Percentiles rank a stretch among this genome's conserved stretches.
These are phyloP conservation scores for Carpinus fangiana DNA, from an alignment of 306 rosid genomes.

Conservation along the genomic window DNA sequence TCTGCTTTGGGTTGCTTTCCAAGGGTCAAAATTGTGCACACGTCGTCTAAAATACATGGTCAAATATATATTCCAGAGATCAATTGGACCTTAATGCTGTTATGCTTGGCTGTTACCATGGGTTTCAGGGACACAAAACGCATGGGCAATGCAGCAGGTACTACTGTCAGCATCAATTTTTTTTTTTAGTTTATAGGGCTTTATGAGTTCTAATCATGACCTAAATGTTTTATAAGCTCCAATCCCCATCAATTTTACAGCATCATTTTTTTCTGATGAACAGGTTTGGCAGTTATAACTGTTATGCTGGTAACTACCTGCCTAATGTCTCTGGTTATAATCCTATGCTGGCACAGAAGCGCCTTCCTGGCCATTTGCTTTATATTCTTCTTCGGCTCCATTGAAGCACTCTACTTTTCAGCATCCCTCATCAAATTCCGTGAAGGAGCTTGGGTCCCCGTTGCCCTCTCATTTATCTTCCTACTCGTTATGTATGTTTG, in stretches of 20 bases:
- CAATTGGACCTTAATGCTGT: conserved; percentile 86
- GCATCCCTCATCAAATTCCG: conserved; percentile 94
- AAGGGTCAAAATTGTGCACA: conserved; percentile 79
- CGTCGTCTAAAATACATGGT: conserved; percentile 86
- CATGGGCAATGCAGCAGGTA: conserved; percentile 98
- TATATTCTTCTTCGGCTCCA: conserved; percentile 82
- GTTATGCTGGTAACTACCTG: conserved; percentile 96
- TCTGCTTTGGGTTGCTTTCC: conserved; percentile 90
- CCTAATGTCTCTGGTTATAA: conserved; percentile 92
- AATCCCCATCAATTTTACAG: conserved; percentile 2
- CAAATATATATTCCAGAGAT: conserved; percentile 96
- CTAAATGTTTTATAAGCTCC: conserved; percentile 5
- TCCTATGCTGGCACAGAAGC: conserved; percentile 86
- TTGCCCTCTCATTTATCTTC: conserved; percentile 89
- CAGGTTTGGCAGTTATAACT: conserved; percentile 97
- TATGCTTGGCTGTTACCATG: conserved; percentile 77
- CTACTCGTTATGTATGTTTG: conserved; percentile 81
- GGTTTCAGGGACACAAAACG: conserved; percentile 97
- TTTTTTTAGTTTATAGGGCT: not conserved
- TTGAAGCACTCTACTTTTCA: conserved; percentile 96
- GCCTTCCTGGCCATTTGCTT: conserved; percentile 66
- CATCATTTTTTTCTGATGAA: conserved; percentile 22
- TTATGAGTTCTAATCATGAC: not conserved
- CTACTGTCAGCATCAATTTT: conserved; percentile 14
- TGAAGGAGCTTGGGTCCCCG: conserved; percentile 98